Conservation (phyloP, 495 filamentous ascomycete species). For the Aspergillus baeticus region DNA sequence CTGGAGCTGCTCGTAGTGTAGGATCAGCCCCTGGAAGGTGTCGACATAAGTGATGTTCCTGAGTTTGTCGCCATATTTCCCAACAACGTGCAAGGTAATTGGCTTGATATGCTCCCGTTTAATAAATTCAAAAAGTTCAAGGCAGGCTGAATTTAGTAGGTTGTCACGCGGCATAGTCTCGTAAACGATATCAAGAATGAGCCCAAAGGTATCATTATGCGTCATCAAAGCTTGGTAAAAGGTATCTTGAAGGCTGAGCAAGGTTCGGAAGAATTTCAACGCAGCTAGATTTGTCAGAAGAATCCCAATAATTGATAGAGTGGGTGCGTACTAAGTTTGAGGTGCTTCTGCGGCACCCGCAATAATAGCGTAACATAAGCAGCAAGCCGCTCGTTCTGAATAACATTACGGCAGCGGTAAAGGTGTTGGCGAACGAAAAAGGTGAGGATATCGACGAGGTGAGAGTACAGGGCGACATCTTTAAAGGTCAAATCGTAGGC, state of each 20-base stretch:
- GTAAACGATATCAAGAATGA: slow-evolving; percentile 83
- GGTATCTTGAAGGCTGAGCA: slow-evolving; percentile 84
- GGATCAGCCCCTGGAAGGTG: slow-evolving; percentile 74
- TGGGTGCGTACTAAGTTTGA: slow-evolving; percentile 79
- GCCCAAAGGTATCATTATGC: slow-evolving; percentile 78
- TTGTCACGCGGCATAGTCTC: slow-evolving; percentile 96
- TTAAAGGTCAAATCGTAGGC: slow-evolving; percentile 67
- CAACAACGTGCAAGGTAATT: slow-evolving; percentile 80
- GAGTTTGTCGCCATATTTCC: slow-evolving; percentile 83
- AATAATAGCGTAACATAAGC: slow-evolving; percentile 82
- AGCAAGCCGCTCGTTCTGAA: slow-evolving; percentile 75
- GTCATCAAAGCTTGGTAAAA: slow-evolving; percentile 88
- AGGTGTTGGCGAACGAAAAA: slow-evolving; percentile 91
- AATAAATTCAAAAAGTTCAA: slow-evolving; percentile 93
- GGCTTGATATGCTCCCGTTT: slow-evolving; percentile 81
- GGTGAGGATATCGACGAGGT: slow-evolving; percentile 91
- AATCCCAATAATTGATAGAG: not conserved
- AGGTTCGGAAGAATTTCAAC: slow-evolving; percentile 90
- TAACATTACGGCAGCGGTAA: slow-evolving; percentile 83
- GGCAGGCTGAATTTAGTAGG: slow-evolving; percentile 89
- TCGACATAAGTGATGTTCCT: slow-evolving; percentile 79
- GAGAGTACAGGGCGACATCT: slow-evolving; percentile 83
- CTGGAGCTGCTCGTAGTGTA: slow-evolving; percentile 76
- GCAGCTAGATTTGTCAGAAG: slow-evolving; percentile 56
- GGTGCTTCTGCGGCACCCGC: slow-evolving; percentile 81